Conservation (phyloP, 2,329 filamentous ascomycete species). For the Trichoderma sp. region DNA sequence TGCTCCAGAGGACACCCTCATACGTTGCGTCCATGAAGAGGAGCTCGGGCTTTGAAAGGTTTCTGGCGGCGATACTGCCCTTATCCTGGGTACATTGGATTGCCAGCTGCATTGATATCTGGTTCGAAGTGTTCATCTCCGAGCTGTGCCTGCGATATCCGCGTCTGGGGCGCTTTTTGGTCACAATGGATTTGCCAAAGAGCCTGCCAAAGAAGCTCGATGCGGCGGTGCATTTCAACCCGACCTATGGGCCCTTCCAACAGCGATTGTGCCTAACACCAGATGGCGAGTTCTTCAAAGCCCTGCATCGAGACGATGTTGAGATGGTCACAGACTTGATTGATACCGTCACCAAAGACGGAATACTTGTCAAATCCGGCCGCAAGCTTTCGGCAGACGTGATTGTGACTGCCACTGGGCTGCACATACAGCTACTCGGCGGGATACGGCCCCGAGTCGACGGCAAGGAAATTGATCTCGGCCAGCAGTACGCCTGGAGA, state of each 20-base stretch:
- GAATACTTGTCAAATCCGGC: constrained; percentile 51
- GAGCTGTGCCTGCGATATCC: constrained; percentile 36
- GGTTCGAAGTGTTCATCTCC: constrained; percentile 48
- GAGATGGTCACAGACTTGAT: constrained; percentile 56
- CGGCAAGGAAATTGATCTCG: constrained; percentile 49
- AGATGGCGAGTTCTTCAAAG: constrained; percentile 58
- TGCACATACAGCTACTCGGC: constrained; percentile 61
- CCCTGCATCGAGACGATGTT: constrained; percentile 47
- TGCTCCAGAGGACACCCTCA: constrained; percentile 77
- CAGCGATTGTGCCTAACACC: constrained; percentile 73
- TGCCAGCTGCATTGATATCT: constrained; percentile 52
- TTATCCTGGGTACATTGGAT: constrained; percentile 48
- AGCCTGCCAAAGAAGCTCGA: constrained; percentile 57
- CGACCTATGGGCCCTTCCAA: constrained; percentile 67
- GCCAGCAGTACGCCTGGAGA: constrained; percentile 62
- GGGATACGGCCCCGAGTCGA: constrained; percentile 57
- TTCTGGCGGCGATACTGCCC: constrained; percentile 50
- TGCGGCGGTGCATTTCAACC: constrained; percentile 64
- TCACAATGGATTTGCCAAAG: constrained; percentile 46
- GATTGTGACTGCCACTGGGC: constrained; percentile 69
- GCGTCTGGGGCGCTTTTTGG: constrained; percentile 33
- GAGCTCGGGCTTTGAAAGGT: constrained; percentile 39
- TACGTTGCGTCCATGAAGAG: constrained; percentile 63
- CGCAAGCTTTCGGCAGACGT: constrained; percentile 61
- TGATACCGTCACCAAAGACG: constrained; percentile 49